Evolutionary conservation across 257 asterid species (phyloP).

Genomic region (Forsythia suspensa): DNA sequence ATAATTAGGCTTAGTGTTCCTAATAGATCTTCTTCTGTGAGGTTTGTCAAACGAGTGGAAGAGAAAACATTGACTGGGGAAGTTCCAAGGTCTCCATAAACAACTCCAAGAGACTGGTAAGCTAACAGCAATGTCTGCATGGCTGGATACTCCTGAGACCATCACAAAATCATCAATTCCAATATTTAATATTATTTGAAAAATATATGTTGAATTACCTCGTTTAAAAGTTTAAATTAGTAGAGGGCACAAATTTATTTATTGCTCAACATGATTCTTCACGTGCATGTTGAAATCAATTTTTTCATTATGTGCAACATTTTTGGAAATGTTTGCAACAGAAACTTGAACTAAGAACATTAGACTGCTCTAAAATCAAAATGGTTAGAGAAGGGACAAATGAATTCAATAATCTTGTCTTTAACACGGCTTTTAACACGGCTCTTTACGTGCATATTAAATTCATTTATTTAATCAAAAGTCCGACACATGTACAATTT

Average conservation of each 20-base stretch:
- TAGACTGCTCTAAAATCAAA: too few species aligned
- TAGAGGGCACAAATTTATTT: too few species aligned
- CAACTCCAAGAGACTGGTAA: constrained; percentile 73
- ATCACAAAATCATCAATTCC: background rate
- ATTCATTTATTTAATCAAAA: background rate
- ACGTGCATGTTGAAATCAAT: background rate
- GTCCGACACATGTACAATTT: background rate
- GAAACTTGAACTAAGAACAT: background rate
- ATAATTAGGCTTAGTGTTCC: constrained; percentile 75
- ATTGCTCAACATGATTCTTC: background rate
- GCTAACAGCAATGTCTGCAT: constrained; percentile 53
- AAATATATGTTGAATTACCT: background rate
- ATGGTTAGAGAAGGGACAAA: too few species aligned
- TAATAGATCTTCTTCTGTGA: constrained; percentile 55
- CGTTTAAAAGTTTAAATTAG: background rate
- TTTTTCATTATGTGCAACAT: too few species aligned
- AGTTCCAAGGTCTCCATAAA: constrained; percentile 76
- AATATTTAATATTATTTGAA: background rate
- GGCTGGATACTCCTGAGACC: constrained; percentile 42
- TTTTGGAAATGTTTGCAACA: background rate
- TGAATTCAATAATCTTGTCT: too few species aligned
- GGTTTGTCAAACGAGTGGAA: constrained; percentile 45
- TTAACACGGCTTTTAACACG: background rate
- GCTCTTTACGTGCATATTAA: too few species aligned
- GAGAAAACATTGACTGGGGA: constrained; percentile 78